Percentiles rank a stretch among this genome's conserved stretches.
Evolutionary conservation across 768 basidiomycete species (phyloP).

Genomic region (Albatrellus ellisii): DNA sequence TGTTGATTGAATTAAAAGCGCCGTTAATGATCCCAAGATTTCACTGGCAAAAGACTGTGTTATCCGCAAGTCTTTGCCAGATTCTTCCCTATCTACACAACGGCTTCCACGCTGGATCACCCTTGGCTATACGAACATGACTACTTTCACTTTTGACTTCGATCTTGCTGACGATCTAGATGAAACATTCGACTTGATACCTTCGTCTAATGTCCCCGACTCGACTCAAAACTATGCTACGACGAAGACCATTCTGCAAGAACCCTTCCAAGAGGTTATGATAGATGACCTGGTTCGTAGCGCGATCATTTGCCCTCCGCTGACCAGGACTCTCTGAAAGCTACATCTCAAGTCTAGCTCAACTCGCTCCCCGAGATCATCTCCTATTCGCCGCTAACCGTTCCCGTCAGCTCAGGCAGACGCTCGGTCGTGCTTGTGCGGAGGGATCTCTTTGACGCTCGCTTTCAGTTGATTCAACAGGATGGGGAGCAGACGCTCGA

Average conservation of each 20-base stretch:
- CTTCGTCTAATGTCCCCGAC: background rate
- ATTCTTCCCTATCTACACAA: too few species aligned
- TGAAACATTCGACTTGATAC: constrained; percentile 8
- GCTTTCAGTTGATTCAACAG: constrained; percentile 82
- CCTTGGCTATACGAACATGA: too few species aligned
- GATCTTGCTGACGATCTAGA: constrained; percentile 34
- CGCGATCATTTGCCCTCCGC: background rate
- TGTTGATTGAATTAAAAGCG: too few species aligned
- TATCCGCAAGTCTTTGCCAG: too few species aligned
- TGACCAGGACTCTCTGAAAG: constrained; percentile 2
- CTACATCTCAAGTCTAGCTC: constrained; percentile 34
- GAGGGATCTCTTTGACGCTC: constrained; percentile 87
- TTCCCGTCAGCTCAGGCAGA: constrained; percentile 28
- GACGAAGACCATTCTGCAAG: constrained; percentile 1
- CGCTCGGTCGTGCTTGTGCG: constrained; percentile 35
- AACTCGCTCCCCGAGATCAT: constrained; percentile 55
- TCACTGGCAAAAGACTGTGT: too few species aligned
- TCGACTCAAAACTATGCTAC: constrained; percentile 1
- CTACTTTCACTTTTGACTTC: constrained; percentile 55
- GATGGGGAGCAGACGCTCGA: constrained; percentile 12
- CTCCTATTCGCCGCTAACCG: constrained; percentile 63
- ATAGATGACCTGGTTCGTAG: constrained; percentile 21
- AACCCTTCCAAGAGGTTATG: constrained; percentile 19
- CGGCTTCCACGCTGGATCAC: too few species aligned
- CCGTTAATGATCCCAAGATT: too few species aligned